Conservation (phyloP, 2,329 filamentous ascomycete species). For the Diaporthe vexans region DNA sequence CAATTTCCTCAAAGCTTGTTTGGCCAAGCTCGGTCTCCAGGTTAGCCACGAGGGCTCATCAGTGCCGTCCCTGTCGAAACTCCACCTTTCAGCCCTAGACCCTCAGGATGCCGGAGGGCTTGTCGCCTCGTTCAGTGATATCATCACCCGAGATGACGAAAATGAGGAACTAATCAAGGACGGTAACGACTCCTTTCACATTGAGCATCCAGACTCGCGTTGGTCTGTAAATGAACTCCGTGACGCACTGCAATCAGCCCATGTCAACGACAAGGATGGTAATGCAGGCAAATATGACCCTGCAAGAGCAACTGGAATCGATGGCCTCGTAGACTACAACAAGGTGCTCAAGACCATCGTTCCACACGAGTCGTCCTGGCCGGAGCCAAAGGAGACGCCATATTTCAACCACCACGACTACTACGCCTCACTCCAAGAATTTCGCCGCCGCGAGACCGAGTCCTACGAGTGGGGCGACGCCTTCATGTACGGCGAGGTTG, state of each 20-base stretch:
- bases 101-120: constrained; percentile 77
- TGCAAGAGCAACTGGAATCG: constrained; percentile 50
- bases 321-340: constrained; percentile 81
- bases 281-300: constrained; percentile 38
- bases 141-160: constrained; percentile 72
- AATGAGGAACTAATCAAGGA: constrained; percentile 81
- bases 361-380: constrained; percentile 77
- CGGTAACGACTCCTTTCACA: constrained; percentile 85
- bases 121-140: constrained; percentile 75
- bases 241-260: constrained; percentile 61
- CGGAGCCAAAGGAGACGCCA: constrained; percentile 80
- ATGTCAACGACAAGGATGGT: constrained; percentile 44
- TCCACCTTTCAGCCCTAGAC: constrained; percentile 83
- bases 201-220: constrained; percentile 76
- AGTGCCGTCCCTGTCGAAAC: constrained; percentile 83
- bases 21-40: constrained; percentile 85
- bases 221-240: constrained; percentile 71
- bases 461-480: constrained; percentile 80
- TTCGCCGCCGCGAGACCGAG: constrained; percentile 69
- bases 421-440: constrained; percentile 78
- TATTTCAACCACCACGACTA: constrained; percentile 88
- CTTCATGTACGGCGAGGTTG: constrained; percentile 89
- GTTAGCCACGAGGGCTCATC: constrained; percentile 77
- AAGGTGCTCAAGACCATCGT: constrained; percentile 80
- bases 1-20: constrained; percentile 82